Percentiles rank a stretch among this genome's conserved stretches.
Evolutionary conservation across 768 basidiomycete species (phyloP).

Genomic region (Chiua virens): DNA sequence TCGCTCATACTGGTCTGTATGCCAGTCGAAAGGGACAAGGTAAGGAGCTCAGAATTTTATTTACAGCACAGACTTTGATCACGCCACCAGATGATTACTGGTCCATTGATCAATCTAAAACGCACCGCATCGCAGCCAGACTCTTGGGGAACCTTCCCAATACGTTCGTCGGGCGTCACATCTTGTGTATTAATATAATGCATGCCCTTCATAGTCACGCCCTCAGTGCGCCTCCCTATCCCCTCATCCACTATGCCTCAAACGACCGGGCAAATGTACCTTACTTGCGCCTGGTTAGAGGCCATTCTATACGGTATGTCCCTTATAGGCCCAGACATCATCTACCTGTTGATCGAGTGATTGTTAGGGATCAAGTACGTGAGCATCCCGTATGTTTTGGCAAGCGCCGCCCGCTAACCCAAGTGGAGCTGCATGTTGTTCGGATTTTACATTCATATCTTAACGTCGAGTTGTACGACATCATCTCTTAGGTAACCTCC

Average conservation of each 20-base stretch:
- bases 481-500: conserved; percentile 9
- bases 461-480: background rate
- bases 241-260: conserved; percentile 5
- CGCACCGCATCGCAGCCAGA: too few species aligned
- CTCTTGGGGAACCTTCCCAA: background rate
- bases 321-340: background rate
- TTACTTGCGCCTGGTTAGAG: conserved; percentile 16
- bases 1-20: too few species aligned
- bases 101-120: too few species aligned
- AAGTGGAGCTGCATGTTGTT: conserved; percentile 11
- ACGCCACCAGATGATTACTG: too few species aligned
- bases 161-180: background rate
- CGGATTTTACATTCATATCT: conserved; percentile 8
- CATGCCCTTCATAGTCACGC: background rate
- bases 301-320: conserved; percentile 16
- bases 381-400: background rate
- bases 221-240: background rate
- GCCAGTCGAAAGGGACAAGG: too few species aligned
- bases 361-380: conserved; percentile 13
- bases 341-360: background rate
- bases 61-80: too few species aligned
- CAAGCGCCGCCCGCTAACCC: background rate
- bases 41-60: too few species aligned
- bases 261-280: conserved; percentile 17
- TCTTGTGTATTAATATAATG: background rate